phyloP scores from a whole-genome alignment of 192 early-diverging fungal species.

The Coemansia sp. region DNA sequence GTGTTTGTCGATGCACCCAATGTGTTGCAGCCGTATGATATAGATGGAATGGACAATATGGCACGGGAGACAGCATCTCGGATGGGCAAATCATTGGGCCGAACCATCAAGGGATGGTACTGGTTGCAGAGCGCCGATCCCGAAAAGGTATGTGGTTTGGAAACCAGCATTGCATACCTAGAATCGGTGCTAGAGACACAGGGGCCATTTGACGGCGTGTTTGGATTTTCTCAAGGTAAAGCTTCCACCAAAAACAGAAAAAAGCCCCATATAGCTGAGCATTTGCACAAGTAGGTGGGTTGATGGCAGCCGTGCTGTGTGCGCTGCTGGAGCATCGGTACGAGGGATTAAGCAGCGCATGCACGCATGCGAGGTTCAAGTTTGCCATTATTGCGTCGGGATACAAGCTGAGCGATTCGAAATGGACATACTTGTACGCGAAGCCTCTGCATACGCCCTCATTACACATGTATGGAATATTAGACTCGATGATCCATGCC shows the following conservation, averaged over 20 bases:
- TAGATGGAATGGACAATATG: slow-evolving; percentile 41
- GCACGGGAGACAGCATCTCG: slow-evolving; percentile 14
- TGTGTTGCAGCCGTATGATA: slow-evolving; percentile 36
- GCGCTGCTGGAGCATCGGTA: slow-evolving; percentile 25
- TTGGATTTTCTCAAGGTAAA: slow-evolving; percentile 51
- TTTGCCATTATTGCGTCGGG: slow-evolving; percentile 47
- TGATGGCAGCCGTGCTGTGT: slow-evolving; percentile 41
- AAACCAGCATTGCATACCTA: slow-evolving; percentile 29
- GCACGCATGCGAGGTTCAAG: slow-evolving; percentile 21
- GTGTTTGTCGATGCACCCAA: slow-evolving; percentile 49
- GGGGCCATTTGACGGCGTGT: slow-evolving; percentile 48
- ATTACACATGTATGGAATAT: slow-evolving; percentile 40
- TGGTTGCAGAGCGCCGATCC: slow-evolving; percentile 30
- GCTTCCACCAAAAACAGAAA: not conserved
- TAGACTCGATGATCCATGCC: slow-evolving; percentile 40
- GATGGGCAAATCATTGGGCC: slow-evolving; percentile 19
- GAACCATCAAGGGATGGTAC: slow-evolving; percentile 35
- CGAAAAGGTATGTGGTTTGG: slow-evolving; percentile 27
- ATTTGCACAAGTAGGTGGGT: slow-evolving; percentile 25
- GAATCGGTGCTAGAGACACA: slow-evolving; percentile 22
- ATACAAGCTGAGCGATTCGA: slow-evolving; percentile 35
- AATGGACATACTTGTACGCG: slow-evolving; percentile 34
- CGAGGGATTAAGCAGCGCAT: not conserved
- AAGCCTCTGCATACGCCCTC: slow-evolving; percentile 34
- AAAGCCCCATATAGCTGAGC: not conserved